A percentile compares a stretch with the other conserved stretches of the same genome.
Evolutionary conservation across 179 eudicot species (phyloP).

Genomic region (Silene coronaria): DNA sequence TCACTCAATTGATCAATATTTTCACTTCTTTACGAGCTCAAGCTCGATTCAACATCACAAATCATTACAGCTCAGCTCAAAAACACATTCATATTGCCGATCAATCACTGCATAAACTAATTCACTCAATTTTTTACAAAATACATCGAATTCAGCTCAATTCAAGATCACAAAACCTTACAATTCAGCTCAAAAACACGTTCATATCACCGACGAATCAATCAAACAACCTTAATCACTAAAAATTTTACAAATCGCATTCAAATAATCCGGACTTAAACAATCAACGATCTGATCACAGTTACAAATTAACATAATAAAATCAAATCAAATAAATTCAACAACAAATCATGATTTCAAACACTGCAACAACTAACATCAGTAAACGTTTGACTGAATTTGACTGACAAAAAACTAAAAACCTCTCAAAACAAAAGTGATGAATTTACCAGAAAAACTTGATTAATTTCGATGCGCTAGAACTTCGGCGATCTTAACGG

Average conservation of each 20-base stretch:
- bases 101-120: not conserved
- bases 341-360: not conserved
- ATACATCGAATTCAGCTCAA: too few relatives aligned
- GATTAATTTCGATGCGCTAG: constrained; percentile 1
- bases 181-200: too few relatives aligned
- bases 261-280: not conserved
- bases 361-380: not conserved
- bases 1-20: not conserved
- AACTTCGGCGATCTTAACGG: constrained; percentile 25
- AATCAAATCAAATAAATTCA: not conserved
- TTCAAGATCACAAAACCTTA: too few relatives aligned
- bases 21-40: not conserved
- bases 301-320: not conserved
- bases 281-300: not conserved
- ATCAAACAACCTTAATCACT: not conserved
- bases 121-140: too few relatives aligned
- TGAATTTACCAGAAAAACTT: constrained; percentile 4
- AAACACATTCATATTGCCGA: not conserved
- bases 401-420: not conserved
- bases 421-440: not conserved
- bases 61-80: not conserved
- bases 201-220: not conserved
- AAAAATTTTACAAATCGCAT: too few relatives aligned
- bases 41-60: not conserved
- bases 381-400: constrained; percentile 11